Evolutionary conservation across 129 eudicot species (phyloP).

Genomic region (Escallonia herrerae): DNA sequence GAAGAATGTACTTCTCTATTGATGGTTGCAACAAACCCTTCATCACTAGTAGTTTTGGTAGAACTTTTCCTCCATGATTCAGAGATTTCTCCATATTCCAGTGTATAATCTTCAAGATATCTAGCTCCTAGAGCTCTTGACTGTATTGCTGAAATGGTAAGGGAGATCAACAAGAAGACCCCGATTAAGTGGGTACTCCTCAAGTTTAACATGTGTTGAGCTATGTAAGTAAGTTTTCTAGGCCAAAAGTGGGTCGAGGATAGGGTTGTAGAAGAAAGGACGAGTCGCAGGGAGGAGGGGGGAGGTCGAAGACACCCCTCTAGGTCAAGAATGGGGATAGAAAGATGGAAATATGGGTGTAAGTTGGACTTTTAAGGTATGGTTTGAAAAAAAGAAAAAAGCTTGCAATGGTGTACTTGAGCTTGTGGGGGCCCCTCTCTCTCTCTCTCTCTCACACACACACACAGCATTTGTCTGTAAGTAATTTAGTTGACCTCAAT

Average conservation of each 20-base stretch:
- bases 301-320: no score
- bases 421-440: no score
- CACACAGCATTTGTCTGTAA: no score
- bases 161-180: background rate
- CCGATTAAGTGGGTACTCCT: conserved; percentile 6
- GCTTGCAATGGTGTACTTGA: no score
- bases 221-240: background rate
- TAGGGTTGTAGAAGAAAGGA: background rate
- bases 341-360: background rate
- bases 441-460: background rate
- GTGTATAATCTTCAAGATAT: background rate
- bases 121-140: conserved; percentile 12
- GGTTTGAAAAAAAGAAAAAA: no score
- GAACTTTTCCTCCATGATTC: background rate
- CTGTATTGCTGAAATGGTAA: conserved; percentile 8
- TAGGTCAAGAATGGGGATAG: background rate
- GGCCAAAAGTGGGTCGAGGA: background rate
- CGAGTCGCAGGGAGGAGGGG: background rate
- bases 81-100: background rate
- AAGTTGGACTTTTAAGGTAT: background rate
- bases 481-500: no score
- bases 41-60: background rate
- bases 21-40: conserved; percentile 11
- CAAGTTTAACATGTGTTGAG: background rate
- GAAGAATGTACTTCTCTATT: conserved; percentile 23